Conservation (phyloP, 805 yeast species). For the Ogataea corticis region DNA sequence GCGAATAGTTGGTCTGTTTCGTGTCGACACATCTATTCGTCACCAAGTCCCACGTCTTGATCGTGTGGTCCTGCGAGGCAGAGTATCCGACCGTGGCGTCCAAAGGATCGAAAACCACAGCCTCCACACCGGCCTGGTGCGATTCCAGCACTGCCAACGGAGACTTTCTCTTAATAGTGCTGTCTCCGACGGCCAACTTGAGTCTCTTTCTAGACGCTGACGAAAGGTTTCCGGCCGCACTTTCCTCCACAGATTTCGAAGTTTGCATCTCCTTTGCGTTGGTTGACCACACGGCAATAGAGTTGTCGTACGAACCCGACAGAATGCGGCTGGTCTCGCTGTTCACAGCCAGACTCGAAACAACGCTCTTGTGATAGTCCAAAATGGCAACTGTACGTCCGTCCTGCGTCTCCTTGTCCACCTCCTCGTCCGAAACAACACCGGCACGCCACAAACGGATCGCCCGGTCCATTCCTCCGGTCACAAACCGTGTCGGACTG, state of each 20-base stretch:
- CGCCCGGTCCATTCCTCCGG: slow-evolving; percentile 88
- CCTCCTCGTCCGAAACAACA: slow-evolving; percentile 42
- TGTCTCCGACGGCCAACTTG: slow-evolving; percentile 74
- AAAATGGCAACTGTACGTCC: slow-evolving; percentile 82
- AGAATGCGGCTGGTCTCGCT: slow-evolving; percentile 58
- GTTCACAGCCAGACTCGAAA: slow-evolving; percentile 71
- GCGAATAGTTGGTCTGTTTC: slow-evolving; percentile 79
- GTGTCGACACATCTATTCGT: slow-evolving; percentile 86
- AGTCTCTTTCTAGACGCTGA: slow-evolving; percentile 88
- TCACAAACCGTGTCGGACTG: slow-evolving; percentile 69
- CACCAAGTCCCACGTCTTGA: slow-evolving; percentile 94
- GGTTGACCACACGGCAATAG: slow-evolving; percentile 88
- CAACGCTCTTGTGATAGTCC: slow-evolving; percentile 88
- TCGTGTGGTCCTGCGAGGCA: slow-evolving; percentile 92
- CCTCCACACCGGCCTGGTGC: slow-evolving; percentile 87
- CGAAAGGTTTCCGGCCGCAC: slow-evolving; percentile 51
- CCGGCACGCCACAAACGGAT: slow-evolving; percentile 84
- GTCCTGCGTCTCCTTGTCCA: slow-evolving; percentile 43
- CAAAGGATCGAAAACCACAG: slow-evolving; percentile 66
- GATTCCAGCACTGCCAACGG: slow-evolving; percentile 79
- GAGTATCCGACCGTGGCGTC: slow-evolving; percentile 89
- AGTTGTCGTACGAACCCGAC: slow-evolving; percentile 81
- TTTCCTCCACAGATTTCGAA: slow-evolving; percentile 44
- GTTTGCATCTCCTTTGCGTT: slow-evolving; percentile 78
- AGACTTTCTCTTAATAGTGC: slow-evolving; percentile 75